Evolutionary conservation across 148 eudicot species (phyloP).

Genomic region (Oxyria digyna): DNA sequence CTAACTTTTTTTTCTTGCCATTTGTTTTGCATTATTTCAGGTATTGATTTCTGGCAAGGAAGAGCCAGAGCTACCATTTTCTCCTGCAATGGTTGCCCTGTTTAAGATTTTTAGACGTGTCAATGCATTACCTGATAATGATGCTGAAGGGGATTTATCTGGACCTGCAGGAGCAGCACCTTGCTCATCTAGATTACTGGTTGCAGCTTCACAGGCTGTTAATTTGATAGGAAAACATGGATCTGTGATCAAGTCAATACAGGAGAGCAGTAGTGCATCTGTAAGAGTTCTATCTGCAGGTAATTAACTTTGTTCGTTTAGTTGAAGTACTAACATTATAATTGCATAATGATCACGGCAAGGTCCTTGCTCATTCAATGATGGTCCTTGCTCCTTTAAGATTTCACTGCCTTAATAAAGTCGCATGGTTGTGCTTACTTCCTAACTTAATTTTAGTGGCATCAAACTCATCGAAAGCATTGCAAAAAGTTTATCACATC

Average conservation of each 20-base stretch:
- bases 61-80: slow-evolving; percentile 26
- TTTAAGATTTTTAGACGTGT: slow-evolving; percentile 31
- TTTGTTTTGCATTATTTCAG: slow-evolving; percentile 8
- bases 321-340: not conserved
- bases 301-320: slow-evolving; percentile 9
- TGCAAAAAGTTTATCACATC: no score
- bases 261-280: slow-evolving; percentile 63
- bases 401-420: not conserved
- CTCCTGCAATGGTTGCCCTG: slow-evolving; percentile 41
- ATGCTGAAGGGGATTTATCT: slow-evolving; percentile 9
- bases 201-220: slow-evolving; percentile 30
- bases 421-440: not conserved
- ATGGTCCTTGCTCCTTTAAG: not conserved
- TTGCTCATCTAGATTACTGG: slow-evolving; percentile 30
- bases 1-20: not conserved
- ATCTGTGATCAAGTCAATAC: slow-evolving; percentile 32
- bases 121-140: slow-evolving; percentile 23
- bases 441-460: not conserved
- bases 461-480: not conserved
- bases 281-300: slow-evolving; percentile 68
- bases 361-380: not conserved
- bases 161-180: slow-evolving; percentile 24
- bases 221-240: slow-evolving; percentile 37
- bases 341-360: not conserved
- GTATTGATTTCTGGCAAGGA: slow-evolving; percentile 42